Conservation (phyloP, 1,284 basidiomycete genomes). For the Dichomitus squalens region DNA sequence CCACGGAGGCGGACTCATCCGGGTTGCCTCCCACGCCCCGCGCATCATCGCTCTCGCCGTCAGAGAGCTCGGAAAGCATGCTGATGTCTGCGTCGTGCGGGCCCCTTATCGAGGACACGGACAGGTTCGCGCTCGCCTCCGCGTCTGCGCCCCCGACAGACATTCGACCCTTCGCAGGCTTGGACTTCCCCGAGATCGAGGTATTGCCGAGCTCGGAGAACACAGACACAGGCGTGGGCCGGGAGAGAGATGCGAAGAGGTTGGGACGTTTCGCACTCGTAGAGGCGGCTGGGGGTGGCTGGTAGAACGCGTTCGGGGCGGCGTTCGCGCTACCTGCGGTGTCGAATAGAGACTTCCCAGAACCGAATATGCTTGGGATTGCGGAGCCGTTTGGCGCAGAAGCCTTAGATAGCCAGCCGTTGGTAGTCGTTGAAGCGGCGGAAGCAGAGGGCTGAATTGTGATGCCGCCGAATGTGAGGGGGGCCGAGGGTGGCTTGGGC, state of each 20-base stretch:
- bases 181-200: not conserved
- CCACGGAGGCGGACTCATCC: constrained; percentile 5
- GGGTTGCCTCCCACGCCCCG: not conserved
- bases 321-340: constrained; percentile 46
- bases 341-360: constrained; percentile 46
- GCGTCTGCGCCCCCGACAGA: constrained; percentile 6
- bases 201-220: constrained; percentile 17
- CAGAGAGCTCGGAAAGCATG: constrained; percentile 24
- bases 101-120: constrained; percentile 12
- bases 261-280: constrained; percentile 20
- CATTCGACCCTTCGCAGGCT: constrained; percentile 2
- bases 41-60: constrained; percentile 1
- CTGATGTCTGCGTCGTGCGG: constrained; percentile 24
- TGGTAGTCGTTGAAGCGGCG: not conserved
- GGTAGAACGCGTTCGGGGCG: constrained; percentile 62
- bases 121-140: not conserved
- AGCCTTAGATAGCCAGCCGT: not conserved
- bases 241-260: constrained; percentile 15
- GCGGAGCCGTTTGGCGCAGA: constrained; percentile 8
- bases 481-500: constrained; percentile 18
- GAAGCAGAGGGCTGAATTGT: not conserved
- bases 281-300: constrained; percentile 44
- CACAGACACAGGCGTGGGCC: constrained; percentile 15
- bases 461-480: constrained; percentile 12
- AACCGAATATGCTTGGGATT: constrained; percentile 8